phyloP scores from a whole-genome alignment of 2,329 filamentous ascomycete genomes.

The Penicillium sp. region DNA sequence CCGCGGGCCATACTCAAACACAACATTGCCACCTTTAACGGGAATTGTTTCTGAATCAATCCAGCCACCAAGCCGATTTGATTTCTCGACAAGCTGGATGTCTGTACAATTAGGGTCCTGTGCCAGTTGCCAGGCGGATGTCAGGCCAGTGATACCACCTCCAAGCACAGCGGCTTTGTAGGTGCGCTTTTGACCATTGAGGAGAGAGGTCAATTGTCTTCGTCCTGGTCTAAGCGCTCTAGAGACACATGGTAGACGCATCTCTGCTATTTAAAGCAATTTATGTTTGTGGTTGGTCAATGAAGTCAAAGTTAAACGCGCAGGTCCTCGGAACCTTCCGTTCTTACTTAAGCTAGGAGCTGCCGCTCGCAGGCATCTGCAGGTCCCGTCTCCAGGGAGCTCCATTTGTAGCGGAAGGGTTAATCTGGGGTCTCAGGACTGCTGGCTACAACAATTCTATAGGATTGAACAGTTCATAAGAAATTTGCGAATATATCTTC shows the following conservation, averaged over 20 bases:
- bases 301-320: not conserved
- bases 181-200: constrained; percentile 25
- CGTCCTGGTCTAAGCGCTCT: constrained; percentile 19
- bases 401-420: not conserved
- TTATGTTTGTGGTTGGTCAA: not conserved
- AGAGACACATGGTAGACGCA: constrained; percentile 28
- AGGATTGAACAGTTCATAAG: not conserved
- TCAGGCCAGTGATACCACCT: constrained; percentile 78
- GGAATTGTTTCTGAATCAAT: constrained; percentile 65
- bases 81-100: constrained; percentile 79
- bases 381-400: too few species aligned
- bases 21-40: constrained; percentile 59
- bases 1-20: constrained; percentile 82
- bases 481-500: constrained; percentile 5
- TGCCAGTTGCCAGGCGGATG: constrained; percentile 73
- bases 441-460: not conserved
- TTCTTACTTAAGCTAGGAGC: constrained; percentile 8
- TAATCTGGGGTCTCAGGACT: too few species aligned
- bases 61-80: constrained; percentile 75
- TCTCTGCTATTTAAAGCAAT: constrained; percentile 15
- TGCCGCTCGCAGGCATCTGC: too few species aligned
- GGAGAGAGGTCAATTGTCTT: constrained; percentile 18
- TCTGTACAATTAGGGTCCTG: constrained; percentile 65
- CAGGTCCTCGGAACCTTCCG: constrained; percentile 1
- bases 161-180: constrained; percentile 67